Evolutionary conservation across 2,329 filamentous ascomycete species (phyloP).

Genomic region (Colletotrichum cordylinicola): DNA sequence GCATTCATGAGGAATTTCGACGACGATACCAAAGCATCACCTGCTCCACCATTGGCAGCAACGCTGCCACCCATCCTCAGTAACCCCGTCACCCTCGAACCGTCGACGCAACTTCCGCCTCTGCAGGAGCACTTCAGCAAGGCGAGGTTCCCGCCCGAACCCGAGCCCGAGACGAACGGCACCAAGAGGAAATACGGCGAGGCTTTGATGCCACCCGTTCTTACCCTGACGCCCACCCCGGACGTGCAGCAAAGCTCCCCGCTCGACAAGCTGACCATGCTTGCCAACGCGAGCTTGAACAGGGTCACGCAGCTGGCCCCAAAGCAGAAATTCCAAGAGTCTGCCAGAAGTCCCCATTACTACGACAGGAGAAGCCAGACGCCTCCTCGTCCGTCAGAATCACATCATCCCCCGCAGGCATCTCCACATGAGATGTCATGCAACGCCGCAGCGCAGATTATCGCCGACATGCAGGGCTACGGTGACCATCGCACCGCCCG

Average conservation of each 20-base stretch:
- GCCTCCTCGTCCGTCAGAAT: slow-evolving; percentile 21
- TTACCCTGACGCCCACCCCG: slow-evolving; percentile 15
- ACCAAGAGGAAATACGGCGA: slow-evolving; percentile 13
- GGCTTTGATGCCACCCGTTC: slow-evolving; percentile 6
- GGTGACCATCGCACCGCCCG: slow-evolving; percentile 30
- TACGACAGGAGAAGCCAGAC: slow-evolving; percentile 5
- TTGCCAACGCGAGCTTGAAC: slow-evolving; percentile 38
- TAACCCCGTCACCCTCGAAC: slow-evolving; percentile 8
- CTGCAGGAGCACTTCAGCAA: slow-evolving; percentile 15
- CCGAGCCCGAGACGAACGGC: background rate
- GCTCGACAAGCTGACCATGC: slow-evolving; percentile 42
- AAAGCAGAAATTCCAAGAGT: slow-evolving; percentile 23
- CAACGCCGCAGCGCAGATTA: slow-evolving; percentile 39
- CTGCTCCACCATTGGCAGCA: slow-evolving; percentile 18
- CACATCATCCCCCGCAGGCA: slow-evolving; percentile 20
- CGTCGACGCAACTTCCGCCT: background rate
- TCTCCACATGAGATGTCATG: slow-evolving; percentile 40
- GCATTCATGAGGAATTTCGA: background rate
- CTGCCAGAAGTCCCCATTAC: slow-evolving; percentile 19
- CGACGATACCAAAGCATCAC: slow-evolving; percentile 28
- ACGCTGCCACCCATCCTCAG: slow-evolving; percentile 8
- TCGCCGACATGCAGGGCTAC: slow-evolving; percentile 44
- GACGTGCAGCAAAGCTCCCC: slow-evolving; percentile 18
- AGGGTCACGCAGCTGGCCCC: background rate
- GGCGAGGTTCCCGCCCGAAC: background rate